phyloP scores from a whole-genome alignment of 306 rosid genomes.

The Gillenia trifoliata region DNA sequence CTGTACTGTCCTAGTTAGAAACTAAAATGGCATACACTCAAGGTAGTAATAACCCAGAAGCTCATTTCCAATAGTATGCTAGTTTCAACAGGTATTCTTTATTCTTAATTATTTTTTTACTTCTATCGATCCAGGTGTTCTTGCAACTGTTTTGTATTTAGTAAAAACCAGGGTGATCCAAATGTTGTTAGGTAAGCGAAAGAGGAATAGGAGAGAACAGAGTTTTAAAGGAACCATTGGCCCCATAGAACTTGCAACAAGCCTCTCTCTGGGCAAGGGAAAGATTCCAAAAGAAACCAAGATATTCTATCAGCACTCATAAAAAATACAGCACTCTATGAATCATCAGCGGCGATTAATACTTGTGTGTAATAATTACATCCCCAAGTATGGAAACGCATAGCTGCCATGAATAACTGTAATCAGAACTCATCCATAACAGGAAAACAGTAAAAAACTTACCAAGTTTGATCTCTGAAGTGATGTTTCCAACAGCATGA shows the following conservation, averaged over 20 bases:
- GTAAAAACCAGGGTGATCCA: not conserved
- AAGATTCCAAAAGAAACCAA: not conserved
- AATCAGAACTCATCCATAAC: not conserved
- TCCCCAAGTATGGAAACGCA: not conserved
- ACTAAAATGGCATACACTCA: not conserved
- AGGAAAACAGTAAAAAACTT: constrained; percentile 24
- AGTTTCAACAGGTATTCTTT: not conserved
- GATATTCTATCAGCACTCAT: not conserved
- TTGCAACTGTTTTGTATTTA: not conserved
- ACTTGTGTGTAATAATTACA: not conserved
- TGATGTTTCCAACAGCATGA: constrained; percentile 86
- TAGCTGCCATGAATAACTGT: not conserved
- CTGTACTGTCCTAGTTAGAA: not conserved
- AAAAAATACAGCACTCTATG: not conserved
- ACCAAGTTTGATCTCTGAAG: constrained; percentile 74
- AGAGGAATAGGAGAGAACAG: not conserved
- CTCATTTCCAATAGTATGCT: not conserved
- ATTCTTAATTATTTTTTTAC: not conserved
- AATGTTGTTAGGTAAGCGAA: not conserved
- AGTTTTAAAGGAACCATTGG: no score
- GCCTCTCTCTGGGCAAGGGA: no score
- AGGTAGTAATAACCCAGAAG: not conserved
- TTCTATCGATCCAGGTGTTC: not conserved
- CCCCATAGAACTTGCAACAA: no score
- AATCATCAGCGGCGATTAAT: not conserved